Conservation (phyloP, 495 filamentous ascomycete genomes). For the Hypoxylon lienhwacheense region DNA sequence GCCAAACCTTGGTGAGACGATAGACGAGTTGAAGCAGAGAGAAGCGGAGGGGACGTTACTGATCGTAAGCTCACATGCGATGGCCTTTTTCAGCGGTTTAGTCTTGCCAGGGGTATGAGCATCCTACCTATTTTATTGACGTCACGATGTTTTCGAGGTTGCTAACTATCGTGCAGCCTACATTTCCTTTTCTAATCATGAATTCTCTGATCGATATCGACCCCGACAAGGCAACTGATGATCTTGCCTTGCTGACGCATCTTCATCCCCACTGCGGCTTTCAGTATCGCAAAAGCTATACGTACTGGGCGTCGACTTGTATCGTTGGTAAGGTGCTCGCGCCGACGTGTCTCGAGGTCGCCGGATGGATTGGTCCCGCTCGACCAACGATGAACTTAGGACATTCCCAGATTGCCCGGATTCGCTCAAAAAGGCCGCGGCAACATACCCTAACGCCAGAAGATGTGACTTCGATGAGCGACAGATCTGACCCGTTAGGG, state of each 20-base stretch:
- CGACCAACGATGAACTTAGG: constrained; percentile 61
- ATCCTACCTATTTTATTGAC: neutral
- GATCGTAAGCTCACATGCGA: constrained; percentile 62
- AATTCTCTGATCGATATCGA: constrained; percentile 73
- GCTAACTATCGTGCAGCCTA: constrained; percentile 40
- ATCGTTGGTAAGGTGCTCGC: constrained; percentile 78
- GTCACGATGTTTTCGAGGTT: neutral
- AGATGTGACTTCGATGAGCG: constrained; percentile 60
- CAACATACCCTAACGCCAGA: constrained; percentile 48
- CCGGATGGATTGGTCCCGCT: constrained; percentile 70
- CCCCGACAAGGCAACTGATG: constrained; percentile 57
- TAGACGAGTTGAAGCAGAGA: constrained; percentile 58
- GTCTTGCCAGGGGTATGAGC: constrained; percentile 62
- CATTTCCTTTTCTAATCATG: constrained; percentile 72
- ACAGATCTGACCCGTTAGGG: constrained; percentile 66
- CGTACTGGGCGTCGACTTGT: constrained; percentile 69
- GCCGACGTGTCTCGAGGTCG: constrained; percentile 69
- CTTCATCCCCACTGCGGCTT: constrained; percentile 66
- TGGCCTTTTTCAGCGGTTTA: constrained; percentile 72
- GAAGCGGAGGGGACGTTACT: constrained; percentile 58
- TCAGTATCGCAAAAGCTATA: constrained; percentile 66
- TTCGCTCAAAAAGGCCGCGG: constrained; percentile 55
- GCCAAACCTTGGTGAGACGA: constrained; percentile 67
- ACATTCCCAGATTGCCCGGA: constrained; percentile 63
- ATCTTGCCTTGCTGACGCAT: constrained; percentile 63